A percentile compares a stretch with the other conserved stretches of the same genome.
phyloP scores from a whole-genome alignment of 2,329 filamentous ascomycete genomes.

The Sporothrix inflata region DNA sequence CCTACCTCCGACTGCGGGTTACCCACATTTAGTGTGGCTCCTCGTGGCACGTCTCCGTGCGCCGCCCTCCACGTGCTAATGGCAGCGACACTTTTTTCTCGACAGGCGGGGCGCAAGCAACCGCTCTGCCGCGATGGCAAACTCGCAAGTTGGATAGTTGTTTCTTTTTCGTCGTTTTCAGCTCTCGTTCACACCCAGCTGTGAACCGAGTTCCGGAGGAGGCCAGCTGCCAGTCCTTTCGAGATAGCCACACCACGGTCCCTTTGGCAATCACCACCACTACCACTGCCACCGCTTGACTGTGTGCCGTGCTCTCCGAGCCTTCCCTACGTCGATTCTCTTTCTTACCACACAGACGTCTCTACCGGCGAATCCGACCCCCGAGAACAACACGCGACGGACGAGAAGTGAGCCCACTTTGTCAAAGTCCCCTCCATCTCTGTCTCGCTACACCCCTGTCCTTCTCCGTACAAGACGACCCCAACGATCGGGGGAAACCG shows the following conservation, averaged over 20 bases:
- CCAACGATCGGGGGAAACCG: background rate
- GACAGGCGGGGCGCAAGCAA: background rate
- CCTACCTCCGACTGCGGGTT: background rate
- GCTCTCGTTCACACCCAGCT: too few relatives aligned
- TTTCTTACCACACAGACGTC: too few relatives aligned
- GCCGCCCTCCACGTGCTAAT: background rate
- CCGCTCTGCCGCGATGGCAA: background rate
- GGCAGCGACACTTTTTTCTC: background rate
- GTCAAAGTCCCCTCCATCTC: background rate
- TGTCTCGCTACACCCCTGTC: background rate
- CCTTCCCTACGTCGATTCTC: background rate
- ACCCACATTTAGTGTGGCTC: background rate
- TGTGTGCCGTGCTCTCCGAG: background rate
- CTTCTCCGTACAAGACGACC: background rate
- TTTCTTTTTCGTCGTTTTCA: background rate
- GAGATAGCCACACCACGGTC: background rate
- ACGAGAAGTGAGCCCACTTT: background rate
- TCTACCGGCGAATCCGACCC: background rate
- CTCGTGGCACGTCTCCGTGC: slow-evolving; percentile 2
- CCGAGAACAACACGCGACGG: background rate
- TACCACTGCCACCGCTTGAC: background rate
- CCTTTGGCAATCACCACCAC: too few relatives aligned
- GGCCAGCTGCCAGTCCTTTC: background rate
- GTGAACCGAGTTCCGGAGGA: background rate
- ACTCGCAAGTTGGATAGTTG: background rate